Base-by-base conservation (phyloP, 2,329 filamentous ascomycete species). In the Tricladium varicosporioides region DNA sequence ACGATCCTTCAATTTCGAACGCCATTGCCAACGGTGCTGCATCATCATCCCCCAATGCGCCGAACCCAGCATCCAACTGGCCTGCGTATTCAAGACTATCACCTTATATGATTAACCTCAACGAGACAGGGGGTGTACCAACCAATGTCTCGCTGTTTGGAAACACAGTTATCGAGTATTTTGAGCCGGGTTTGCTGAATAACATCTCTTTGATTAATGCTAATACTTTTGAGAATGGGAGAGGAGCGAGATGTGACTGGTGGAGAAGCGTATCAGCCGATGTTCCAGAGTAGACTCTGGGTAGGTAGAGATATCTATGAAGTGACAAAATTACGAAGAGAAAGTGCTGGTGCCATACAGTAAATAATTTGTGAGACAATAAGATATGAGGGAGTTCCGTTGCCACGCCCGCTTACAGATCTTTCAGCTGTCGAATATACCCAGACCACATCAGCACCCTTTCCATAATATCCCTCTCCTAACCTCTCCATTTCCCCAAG, bases 201-300 rank as follows among this genome's bases (percentile, higher is more conserved):
- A 45, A 50, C 11, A 31, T 60, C n/a, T 31, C 44, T 9, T 11
- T 60, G 18, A 52, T 57, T 13, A 47, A 60, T 58, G 60, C 60
- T 1, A 50, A 48, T 22, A 53, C 40, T 10, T 62, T 51, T 45
- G 57, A 62, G 16, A 51, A 48, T 32, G 31, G 46, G n/a, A 51
- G 60, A 32, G 60, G 60, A 11, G 43, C 31, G 3, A 60, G 60
- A 22, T 62, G 60, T 57, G 57, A 57, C 11, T 62, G 48, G 16
- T 61, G 60, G 60, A 45, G 32, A 33, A 51, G 46, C n/a, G 47
- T 60, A 27, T 48, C 43, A 13, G n/a, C 27, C 13, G 15, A 42
- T 19, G 55, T 62, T 43, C 60, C 60, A 2, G 58, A 54, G 19
- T 62, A 55, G 22, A 32, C n/a, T n/a, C n/a, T n/a, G n/a, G n/a